phyloP scores from a whole-genome alignment of 192 early-diverging fungal species.

The Backusella australiensis region DNA sequence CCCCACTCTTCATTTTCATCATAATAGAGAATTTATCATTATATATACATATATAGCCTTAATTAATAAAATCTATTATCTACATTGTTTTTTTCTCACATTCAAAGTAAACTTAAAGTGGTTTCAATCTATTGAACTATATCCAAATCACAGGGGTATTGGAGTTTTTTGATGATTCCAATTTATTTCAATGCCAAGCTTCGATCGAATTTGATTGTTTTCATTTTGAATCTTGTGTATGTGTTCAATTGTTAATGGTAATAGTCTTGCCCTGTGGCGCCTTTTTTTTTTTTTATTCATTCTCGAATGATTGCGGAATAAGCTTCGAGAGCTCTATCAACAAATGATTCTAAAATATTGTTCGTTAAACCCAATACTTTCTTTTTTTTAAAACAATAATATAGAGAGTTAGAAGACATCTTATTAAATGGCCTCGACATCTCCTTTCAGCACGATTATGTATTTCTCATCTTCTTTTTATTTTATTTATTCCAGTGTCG shows the following conservation, averaged over 20 bases:
- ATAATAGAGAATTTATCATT: background rate
- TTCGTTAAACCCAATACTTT: background rate
- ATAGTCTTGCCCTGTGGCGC: conserved; percentile 41
- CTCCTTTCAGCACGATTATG: conserved; percentile 71
- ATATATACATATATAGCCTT: background rate
- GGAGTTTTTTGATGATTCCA: background rate
- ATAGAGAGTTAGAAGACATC: background rate
- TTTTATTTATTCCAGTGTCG: conserved; percentile 60
- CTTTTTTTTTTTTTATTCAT: background rate
- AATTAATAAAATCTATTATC: background rate
- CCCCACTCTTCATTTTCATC: background rate
- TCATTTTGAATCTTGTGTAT: conserved; percentile 57
- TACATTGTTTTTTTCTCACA: background rate
- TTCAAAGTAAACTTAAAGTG: background rate
- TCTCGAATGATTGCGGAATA: conserved; percentile 27
- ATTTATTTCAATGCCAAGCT: conserved; percentile 14
- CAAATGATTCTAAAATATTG: conserved; percentile 19
- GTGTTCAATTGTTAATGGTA: conserved; percentile 43
- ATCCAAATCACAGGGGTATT: background rate
- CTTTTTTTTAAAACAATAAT: background rate
- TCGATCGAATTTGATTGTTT: conserved; percentile 42
- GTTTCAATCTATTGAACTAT: background rate
- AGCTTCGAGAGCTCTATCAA: conserved; percentile 43
- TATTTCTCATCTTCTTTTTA: conserved; percentile 65
- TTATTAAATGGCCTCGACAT: conserved; percentile 61